phyloP scores from a whole-genome alignment of 495 filamentous ascomycete species.

The Aspergillus bertholletiae region DNA sequence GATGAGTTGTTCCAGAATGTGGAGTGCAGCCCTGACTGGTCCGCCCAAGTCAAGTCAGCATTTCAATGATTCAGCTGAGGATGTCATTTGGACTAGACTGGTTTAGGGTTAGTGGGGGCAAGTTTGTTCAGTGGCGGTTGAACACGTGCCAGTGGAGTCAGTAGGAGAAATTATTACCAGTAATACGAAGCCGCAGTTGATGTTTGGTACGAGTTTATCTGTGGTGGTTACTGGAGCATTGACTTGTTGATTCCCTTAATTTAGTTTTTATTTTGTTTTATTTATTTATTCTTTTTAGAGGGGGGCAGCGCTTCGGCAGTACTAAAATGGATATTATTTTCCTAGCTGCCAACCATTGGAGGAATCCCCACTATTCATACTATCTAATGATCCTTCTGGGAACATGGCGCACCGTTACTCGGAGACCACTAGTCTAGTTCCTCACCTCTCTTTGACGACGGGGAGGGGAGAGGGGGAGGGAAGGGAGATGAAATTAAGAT shows the following conservation, averaged over 20 bases:
- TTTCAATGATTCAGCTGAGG: conserved; percentile 1
- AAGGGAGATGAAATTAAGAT: not conserved
- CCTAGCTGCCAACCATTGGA: no score
- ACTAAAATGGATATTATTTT: no score
- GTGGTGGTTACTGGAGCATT: no score
- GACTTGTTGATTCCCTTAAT: no score
- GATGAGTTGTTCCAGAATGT: not conserved
- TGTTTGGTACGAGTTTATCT: no score
- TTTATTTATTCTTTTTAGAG: no score
- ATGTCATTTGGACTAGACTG: not conserved
- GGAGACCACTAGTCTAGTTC: not conserved
- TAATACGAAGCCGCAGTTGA: not conserved
- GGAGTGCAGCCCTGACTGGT: not conserved
- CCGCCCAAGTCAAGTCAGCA: not conserved
- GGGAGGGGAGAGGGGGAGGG: no score
- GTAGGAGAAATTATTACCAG: no score
- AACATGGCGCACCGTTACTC: no score
- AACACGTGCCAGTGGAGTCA: conserved; percentile 8
- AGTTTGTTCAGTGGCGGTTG: conserved; percentile 3
- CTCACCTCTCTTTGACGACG: not conserved
- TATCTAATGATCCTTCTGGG: not conserved
- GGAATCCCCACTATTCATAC: no score
- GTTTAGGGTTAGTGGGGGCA: not conserved
- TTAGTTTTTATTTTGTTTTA: no score
- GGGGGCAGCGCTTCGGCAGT: no score